A percentile compares a stretch with the other conserved stretches of the same genome.
These are phyloP conservation scores for Mucor piriformis DNA, from an alignment of 371 early-diverging fungal species.

Conservation along the genomic window DNA sequence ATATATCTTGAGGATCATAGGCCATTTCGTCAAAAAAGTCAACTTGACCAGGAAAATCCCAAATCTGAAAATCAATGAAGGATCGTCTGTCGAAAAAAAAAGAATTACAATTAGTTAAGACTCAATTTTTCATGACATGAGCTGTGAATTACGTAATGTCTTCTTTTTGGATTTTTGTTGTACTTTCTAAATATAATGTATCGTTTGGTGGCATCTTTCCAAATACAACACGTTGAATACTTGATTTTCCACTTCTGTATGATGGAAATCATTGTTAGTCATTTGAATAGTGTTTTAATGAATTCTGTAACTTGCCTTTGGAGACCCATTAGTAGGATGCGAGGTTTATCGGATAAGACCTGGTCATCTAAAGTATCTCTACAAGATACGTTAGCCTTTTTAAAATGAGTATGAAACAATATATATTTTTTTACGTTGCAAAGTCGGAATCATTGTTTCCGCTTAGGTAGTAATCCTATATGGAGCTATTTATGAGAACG, in stretches of 20 bases:
- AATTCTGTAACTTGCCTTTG: constrained; percentile 46
- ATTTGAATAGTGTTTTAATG: neutral
- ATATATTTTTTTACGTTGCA: constrained; percentile 17
- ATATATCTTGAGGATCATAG: constrained; percentile 74
- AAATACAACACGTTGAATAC: constrained; percentile 92
- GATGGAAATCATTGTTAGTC: neutral
- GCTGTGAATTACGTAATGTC: constrained; percentile 61
- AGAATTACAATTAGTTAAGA: neutral
- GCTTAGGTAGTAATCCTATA: constrained; percentile 17
- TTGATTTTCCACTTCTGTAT: constrained; percentile 90
- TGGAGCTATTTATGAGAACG: neutral
- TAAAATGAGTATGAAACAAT: neutral
- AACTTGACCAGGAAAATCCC: constrained; percentile 94
- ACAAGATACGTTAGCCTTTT: neutral
- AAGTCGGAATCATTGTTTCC: constrained; percentile 29
- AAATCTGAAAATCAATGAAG: constrained; percentile 87
- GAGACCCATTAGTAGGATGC: constrained; percentile 71
- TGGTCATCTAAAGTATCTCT: constrained; percentile 49
- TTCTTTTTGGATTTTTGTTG: constrained; percentile 79
- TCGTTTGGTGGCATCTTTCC: constrained; percentile 92
- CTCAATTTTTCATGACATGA: too few relatives aligned
- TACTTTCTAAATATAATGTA: constrained; percentile 88
- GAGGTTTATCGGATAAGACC: constrained; percentile 51
- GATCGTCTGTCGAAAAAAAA: constrained; percentile 52
- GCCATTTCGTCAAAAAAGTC: constrained; percentile 78